Evolutionary conservation across 495 filamentous ascomycete genomes (phyloP), one percentile per base, ranked within the genome.

Genomic region (Endocarpon pusillum): DNA sequence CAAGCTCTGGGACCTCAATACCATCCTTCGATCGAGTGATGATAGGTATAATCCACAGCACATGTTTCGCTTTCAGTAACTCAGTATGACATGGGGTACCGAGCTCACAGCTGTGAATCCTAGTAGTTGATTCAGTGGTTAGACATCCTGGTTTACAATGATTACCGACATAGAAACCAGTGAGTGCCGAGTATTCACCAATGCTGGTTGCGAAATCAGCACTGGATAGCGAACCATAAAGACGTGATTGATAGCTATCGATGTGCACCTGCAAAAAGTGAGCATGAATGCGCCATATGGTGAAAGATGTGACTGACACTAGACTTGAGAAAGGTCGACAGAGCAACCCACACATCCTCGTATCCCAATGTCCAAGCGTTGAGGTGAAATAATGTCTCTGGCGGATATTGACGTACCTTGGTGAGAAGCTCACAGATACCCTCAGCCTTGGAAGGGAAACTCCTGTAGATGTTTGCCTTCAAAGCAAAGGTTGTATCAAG

Each of bases 331-430:
- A 69, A 66, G 9, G 73, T 67, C 1, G 82, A 74, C 9, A 96
- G 55, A 3, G 83, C 78, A 36, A 82, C 60, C 85, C 85, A 94
- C 0, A 93, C 83, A 36, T 94, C 81, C 50, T 93, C 83, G 32
- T 83, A 81, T 18, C 87, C 87, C 49, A 89, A 91, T 1, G 87
- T 96, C 87, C 86, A 94, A 2, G 85, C 69, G 32, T 82, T 66
- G 32, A 96, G 69, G 51, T 92, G 79, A 44, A 94, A 94, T 3
- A 73, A 54, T 0, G 82, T 91, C 16, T 86, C 69, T 7, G 58
- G 36, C 0, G 85, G 79, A 52, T 89, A 93, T 8, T 57, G 43
- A 0, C 56, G 46, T 0, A 92, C 60, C 45, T 84, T 80, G 19
- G 62, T 48, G 2, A 94, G 46, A 2, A 94, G 64, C 47, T 92